Evolutionary conservation across 2,329 filamentous ascomycete species (phyloP).

Genomic region (Coleophoma cylindrospora): DNA sequence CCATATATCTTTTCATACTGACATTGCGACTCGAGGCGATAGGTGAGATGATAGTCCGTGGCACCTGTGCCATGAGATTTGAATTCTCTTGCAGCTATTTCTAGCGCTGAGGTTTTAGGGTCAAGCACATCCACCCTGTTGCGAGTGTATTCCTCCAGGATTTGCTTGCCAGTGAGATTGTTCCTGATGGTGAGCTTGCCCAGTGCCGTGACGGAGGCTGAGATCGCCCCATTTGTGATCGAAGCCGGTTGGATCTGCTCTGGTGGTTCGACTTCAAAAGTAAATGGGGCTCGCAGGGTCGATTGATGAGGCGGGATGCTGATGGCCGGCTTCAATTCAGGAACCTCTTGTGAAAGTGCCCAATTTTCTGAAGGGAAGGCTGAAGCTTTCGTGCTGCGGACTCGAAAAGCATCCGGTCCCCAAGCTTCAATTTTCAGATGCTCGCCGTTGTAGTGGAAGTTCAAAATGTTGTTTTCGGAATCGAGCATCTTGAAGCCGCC

Average conservation of each 20-base stretch:
- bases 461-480: not conserved
- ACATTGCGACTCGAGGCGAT: slow-evolving; percentile 50
- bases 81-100: slow-evolving; percentile 53
- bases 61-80: slow-evolving; percentile 41
- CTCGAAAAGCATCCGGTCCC: not conserved
- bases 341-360: slow-evolving; percentile 9
- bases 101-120: slow-evolving; percentile 53
- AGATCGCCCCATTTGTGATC: slow-evolving; percentile 43
- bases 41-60: slow-evolving; percentile 50
- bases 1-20: slow-evolving; percentile 54
- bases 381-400: not conserved
- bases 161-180: slow-evolving; percentile 28
- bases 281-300: not conserved
- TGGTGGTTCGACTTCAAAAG: not conserved
- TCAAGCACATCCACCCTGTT: slow-evolving; percentile 45
- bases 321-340: slow-evolving; percentile 11
- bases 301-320: not conserved
- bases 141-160: slow-evolving; percentile 49
- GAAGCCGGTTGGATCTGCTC: slow-evolving; percentile 25
- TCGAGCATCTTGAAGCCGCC: not conserved
- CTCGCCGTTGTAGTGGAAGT: not conserved
- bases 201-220: slow-evolving; percentile 36
- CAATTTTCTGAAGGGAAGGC: slow-evolving; percentile 21
- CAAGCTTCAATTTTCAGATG: not conserved
- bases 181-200: slow-evolving; percentile 47